Percentiles rank a stretch among this genome's conserved stretches.
phyloP scores from a whole-genome alignment of 345 rosid genomes.

The Salix caprea region DNA sequence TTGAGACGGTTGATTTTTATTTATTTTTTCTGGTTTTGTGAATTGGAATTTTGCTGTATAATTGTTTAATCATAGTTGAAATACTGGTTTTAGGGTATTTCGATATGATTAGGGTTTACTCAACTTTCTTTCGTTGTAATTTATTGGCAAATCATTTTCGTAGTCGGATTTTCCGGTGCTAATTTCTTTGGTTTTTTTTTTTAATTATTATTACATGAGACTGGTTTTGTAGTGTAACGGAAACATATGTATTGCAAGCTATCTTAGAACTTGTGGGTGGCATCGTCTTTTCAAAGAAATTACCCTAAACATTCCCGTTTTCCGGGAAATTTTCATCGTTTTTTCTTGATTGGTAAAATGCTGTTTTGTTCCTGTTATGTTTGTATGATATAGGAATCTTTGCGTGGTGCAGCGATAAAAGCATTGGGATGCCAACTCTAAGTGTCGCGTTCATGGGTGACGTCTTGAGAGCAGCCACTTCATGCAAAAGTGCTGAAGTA shows the following conservation, averaged over 20 bases:
- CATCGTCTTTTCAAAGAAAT: background rate
- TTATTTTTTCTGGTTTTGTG: background rate
- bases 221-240: background rate
- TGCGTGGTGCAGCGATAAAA: conserved; percentile 5
- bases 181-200: background rate
- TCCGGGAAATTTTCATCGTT: background rate
- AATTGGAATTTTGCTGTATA: background rate
- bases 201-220: background rate
- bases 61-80: background rate
- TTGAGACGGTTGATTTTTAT: background rate
- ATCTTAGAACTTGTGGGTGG: background rate
- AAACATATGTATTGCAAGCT: background rate
- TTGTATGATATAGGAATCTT: conserved; percentile 4
- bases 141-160: background rate
- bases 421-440: background rate
- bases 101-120: background rate
- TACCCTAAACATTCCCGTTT: background rate
- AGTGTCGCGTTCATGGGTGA: background rate
- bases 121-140: too few species aligned
- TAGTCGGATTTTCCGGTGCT: background rate
- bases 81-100: background rate
- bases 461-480: conserved; percentile 10
- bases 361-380: background rate
- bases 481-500: conserved; percentile 3
- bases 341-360: background rate